phyloP scores from a whole-genome alignment of 2,329 filamentous ascomycete species.

The Chaetomium sp. region DNA sequence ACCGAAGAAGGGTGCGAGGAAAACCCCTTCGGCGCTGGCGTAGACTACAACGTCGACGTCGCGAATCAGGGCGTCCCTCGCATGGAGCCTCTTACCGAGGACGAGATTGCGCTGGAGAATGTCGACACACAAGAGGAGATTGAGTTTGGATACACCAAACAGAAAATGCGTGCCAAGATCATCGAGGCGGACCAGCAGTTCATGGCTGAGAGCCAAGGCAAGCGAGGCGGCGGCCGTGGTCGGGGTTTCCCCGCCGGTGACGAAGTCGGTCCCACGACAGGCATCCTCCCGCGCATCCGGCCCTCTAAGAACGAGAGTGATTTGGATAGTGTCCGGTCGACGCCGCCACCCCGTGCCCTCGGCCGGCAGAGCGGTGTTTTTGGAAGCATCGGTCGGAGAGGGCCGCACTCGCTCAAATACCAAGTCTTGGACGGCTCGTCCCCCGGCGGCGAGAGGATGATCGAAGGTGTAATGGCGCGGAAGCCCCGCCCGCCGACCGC shows the following conservation, averaged over 20 bases:
- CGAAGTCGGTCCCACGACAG: constrained; percentile 56
- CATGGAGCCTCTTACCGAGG: constrained; percentile 65
- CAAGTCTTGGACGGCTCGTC: constrained; percentile 64
- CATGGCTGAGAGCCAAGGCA: constrained; percentile 62
- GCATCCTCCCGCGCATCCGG: constrained; percentile 63
- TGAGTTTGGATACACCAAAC: constrained; percentile 71
- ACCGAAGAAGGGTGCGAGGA: constrained; percentile 81
- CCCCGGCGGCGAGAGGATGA: constrained; percentile 54
- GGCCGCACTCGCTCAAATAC: constrained; percentile 58
- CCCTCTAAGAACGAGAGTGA: constrained; percentile 64
- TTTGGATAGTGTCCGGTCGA: constrained; percentile 55
- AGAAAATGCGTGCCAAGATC: constrained; percentile 73
- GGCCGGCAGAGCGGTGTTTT: constrained; percentile 41
- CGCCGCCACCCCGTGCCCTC: constrained; percentile 51
- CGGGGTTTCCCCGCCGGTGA: constrained; percentile 43
- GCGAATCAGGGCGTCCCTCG: constrained; percentile 70
- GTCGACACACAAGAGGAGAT: constrained; percentile 71
- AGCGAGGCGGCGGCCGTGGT: constrained; percentile 50
- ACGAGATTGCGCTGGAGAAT: constrained; percentile 70
- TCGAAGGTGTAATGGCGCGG: constrained; percentile 58
- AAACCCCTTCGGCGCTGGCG: constrained; percentile 82
- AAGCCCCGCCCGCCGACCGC: constrained; percentile 77
- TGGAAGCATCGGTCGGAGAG: constrained; percentile 45
- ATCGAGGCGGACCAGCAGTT: constrained; percentile 74
- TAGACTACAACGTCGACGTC: constrained; percentile 65